Evolutionary conservation across 2,329 filamentous ascomycete species (phyloP).

Genomic region (Penicillium sp.): DNA sequence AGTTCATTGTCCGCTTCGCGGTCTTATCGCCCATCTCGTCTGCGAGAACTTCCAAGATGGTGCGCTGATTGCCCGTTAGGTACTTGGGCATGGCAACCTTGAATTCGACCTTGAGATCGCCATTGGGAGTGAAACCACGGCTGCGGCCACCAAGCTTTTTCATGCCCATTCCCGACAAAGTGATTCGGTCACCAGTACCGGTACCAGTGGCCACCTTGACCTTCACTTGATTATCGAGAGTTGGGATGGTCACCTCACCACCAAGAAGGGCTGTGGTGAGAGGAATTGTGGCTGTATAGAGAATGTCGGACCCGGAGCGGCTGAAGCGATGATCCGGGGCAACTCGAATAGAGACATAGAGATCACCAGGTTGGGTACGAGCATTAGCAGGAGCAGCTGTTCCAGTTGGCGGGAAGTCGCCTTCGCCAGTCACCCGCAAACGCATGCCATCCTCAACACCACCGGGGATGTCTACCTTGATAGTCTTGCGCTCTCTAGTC

Average conservation of each 20-base stretch:
- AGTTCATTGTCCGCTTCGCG: conserved; percentile 88
- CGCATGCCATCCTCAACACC: conserved; percentile 98
- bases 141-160: conserved; percentile 68
- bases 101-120: conserved; percentile 92
- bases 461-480: conserved; percentile 87
- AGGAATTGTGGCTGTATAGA: conserved; percentile 88
- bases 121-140: conserved; percentile 58
- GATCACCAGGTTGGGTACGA: conserved; percentile 73
- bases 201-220: conserved; percentile 91
- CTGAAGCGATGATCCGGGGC: conserved; percentile 88
- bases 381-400: conserved; percentile 62
- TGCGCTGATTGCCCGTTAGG: conserved; percentile 84
- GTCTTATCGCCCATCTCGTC: conserved; percentile 94
- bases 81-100: conserved; percentile 95
- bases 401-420: conserved; percentile 80
- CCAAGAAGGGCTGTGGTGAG: conserved; percentile 90
- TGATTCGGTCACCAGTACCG: conserved; percentile 87
- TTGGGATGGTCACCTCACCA: conserved; percentile 85
- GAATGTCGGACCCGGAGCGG: conserved; percentile 80
- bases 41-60: conserved; percentile 90
- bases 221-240: conserved; percentile 84
- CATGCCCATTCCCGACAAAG: conserved; percentile 89
- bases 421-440: conserved; percentile 77
- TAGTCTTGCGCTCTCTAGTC: conserved; percentile 74
- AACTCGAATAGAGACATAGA: conserved; percentile 88